These are phyloP conservation scores for Theobroma grandiflorum DNA, from an alignment of 441 rosid species.

Conservation along the genomic window DNA sequence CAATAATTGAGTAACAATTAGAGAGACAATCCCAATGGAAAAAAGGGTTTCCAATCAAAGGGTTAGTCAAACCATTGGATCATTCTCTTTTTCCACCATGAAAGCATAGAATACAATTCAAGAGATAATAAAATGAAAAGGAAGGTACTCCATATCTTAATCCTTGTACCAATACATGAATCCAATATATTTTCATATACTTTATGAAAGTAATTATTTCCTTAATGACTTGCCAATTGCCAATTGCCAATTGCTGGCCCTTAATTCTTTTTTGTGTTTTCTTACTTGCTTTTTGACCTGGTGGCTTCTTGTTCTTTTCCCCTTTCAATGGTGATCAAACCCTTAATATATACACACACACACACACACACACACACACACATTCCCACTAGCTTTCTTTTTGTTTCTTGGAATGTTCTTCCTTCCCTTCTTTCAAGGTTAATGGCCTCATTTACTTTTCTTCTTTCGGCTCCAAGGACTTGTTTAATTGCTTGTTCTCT, in stretches of 20 bases:
- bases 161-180: too few relatives aligned
- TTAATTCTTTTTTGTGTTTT: background rate
- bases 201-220: constrained; percentile 15
- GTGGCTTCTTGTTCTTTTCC: background rate
- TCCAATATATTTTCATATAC: background rate
- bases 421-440: constrained; percentile 50
- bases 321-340: constrained; percentile 3
- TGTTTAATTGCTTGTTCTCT: background rate
- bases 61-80: too few relatives aligned
- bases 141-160: too few relatives aligned
- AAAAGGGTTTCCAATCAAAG: too few relatives aligned
- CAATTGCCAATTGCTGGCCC: background rate
- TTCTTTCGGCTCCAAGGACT: constrained; percentile 51
- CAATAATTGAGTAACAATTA: too few relatives aligned
- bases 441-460: constrained; percentile 39
- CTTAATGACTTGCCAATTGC: constrained; percentile 1
- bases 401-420: constrained; percentile 39
- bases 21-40: too few relatives aligned
- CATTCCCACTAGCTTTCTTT: background rate
- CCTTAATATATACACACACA: too few relatives aligned
- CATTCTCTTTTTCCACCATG: too few relatives aligned
- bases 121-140: too few relatives aligned
- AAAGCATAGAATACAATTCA: too few relatives aligned
- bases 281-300: background rate
- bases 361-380: too few relatives aligned